Base-by-base conservation (phyloP, 495 filamentous ascomycete species). In the Penicillium manginii region DNA sequence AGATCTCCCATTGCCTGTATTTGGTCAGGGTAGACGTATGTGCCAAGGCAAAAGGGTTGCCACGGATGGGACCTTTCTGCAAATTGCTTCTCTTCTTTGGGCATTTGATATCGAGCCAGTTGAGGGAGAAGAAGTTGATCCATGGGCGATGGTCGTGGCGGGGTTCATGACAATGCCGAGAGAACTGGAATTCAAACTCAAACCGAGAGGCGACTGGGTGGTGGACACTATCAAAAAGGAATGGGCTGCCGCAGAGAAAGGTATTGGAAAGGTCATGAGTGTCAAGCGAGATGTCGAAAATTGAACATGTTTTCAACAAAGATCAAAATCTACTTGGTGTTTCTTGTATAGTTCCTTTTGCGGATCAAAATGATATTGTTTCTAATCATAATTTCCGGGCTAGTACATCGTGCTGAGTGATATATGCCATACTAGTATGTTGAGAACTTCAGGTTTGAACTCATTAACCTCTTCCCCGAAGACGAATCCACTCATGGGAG, bases 11-110 rank as follows among this genome's bases (percentile, higher is more conserved):
- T 23, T 70, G 32, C 67, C 69, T 5, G 69, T 72, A 0, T 73
- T 70, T 52, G 70, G 70, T 9, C 67, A 70, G 33, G 70, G 67
- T 2, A 63, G 67, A 7, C 62, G 70, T 2, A 65, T 70, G 19
- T 73, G 70, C 52, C 70, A 67, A 52, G 70, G 70, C 5, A 73
- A 69, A 50, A 43, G 62, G 12, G 62, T 73, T 18, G 70, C 70
- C 8, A 67, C 52, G 3, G 67, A 70, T 48, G 64, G 68, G 9
- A 51, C 60, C 1, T 71, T 69, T n/a, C 55, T 73, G 65, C 61
- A 69, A 43, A 45, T 73, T 48, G 65, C 70, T 15, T 54, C 33
- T 40, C 39, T 73, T 43, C 54, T 73, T 1, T 73, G 70, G 70
- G 67, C 70, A 12, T 73, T 70, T 58, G 70, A 73, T 46, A 35